Percentiles rank a stretch among this genome's conserved stretches.
phyloP scores from a whole-genome alignment of 1,284 basidiomycete genomes.

The Mycena citricolor region DNA sequence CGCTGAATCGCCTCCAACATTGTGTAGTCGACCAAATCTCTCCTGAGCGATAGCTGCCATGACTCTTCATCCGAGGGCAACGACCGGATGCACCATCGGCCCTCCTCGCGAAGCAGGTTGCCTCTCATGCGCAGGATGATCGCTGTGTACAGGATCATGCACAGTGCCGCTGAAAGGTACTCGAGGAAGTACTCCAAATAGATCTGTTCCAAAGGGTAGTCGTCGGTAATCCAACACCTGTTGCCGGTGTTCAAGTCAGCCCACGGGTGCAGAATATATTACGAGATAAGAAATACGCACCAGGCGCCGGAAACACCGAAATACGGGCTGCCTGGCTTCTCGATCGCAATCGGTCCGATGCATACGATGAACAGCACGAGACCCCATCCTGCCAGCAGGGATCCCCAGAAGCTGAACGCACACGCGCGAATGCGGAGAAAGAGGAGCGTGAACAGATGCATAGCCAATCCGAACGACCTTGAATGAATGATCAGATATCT shows the following conservation, averaged over 20 bases:
- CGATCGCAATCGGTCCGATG: constrained; percentile 38
- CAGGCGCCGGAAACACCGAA: constrained; percentile 45
- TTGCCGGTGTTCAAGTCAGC: background rate
- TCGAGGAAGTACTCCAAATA: constrained; percentile 50
- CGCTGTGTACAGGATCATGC: constrained; percentile 32
- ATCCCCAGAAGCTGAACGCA: constrained; percentile 26
- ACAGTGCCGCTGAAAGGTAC: constrained; percentile 33
- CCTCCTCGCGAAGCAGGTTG: constrained; percentile 29
- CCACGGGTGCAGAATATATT: background rate
- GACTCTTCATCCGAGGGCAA: constrained; percentile 26
- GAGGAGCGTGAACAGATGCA: constrained; percentile 43
- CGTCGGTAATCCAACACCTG: constrained; percentile 49
- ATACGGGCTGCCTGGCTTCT: constrained; percentile 38
- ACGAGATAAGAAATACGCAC: constrained; percentile 21
- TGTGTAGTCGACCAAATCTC: constrained; percentile 30
- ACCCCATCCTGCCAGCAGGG: constrained; percentile 37
- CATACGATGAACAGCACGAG: constrained; percentile 33
- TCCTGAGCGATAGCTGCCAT: constrained; percentile 29
- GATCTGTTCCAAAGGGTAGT: constrained; percentile 41
- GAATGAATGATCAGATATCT: too few species aligned
- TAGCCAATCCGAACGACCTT: constrained; percentile 41
- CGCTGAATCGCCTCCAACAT: constrained; percentile 28
- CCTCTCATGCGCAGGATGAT: constrained; percentile 37
- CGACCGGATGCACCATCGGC: constrained; percentile 29
- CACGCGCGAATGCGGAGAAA: constrained; percentile 37